Conservation (phyloP, 2,329 filamentous ascomycete species). For the Fusarium tricinctum region DNA sequence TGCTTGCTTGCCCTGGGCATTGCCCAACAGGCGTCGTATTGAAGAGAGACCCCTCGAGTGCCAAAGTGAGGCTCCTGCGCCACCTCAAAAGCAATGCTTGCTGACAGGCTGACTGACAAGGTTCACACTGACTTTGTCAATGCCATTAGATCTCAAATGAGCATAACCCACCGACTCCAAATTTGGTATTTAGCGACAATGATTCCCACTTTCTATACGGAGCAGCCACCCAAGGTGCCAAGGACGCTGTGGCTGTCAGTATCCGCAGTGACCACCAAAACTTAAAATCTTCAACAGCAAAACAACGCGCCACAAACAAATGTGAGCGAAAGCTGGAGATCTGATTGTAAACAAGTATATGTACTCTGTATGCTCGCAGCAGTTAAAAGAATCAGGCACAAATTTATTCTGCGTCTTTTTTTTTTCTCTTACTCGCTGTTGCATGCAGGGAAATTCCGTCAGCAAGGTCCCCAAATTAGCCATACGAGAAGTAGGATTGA, state of each 20-base stretch:
- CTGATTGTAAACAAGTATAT: too few relatives aligned
- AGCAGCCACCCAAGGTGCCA: background rate
- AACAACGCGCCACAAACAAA: slow-evolving; percentile 3
- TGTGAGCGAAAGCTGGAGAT: background rate
- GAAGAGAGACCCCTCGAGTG: background rate
- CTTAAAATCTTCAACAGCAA: background rate
- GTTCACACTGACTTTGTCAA: slow-evolving; percentile 1
- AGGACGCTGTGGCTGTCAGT: background rate
- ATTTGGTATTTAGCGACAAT: background rate
- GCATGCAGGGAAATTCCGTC: background rate
- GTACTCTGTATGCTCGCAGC: background rate
- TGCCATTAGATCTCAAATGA: background rate
- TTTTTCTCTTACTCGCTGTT: background rate
- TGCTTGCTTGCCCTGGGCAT: background rate
- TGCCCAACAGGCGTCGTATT: background rate
- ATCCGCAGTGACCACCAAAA: slow-evolving; percentile 4
- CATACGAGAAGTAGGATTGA: slow-evolving; percentile 33
- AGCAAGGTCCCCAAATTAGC: slow-evolving; percentile 20
- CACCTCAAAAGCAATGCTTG: background rate
- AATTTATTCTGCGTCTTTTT: background rate
- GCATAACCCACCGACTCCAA: background rate
- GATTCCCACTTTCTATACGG: background rate
- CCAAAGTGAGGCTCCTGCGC: slow-evolving; percentile 4
- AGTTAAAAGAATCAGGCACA: background rate
- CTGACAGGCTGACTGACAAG: slow-evolving; percentile 19